Percentiles rank a stretch among this genome's conserved stretches.
Conservation (phyloP, 768 basidiomycete genomes). For the Rhizopogon sp. region DNA sequence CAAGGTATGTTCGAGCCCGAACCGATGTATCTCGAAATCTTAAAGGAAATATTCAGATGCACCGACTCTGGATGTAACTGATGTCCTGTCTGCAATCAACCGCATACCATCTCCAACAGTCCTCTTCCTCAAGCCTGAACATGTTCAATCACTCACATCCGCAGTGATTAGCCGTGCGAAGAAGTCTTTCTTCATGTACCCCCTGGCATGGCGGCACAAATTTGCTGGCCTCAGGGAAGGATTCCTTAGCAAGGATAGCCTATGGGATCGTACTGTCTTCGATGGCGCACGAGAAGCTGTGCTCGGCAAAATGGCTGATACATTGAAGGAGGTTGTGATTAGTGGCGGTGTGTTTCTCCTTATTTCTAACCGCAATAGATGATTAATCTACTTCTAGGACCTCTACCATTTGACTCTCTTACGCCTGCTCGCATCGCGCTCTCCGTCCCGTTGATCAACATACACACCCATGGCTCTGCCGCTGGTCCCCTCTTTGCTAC, state of each 20-base stretch:
- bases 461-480: slow-evolving; percentile 55
- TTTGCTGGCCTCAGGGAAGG: slow-evolving; percentile 63
- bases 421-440: slow-evolving; percentile 68
- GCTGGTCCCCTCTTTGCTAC: slow-evolving; percentile 78
- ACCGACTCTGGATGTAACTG: slow-evolving; percentile 33
- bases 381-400: slow-evolving; percentile 31
- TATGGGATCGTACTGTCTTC: slow-evolving; percentile 84
- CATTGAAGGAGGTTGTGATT: slow-evolving; percentile 64
- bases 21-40: background rate
- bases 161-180: slow-evolving; percentile 52
- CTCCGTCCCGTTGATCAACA: slow-evolving; percentile 70
- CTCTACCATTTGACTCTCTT: slow-evolving; percentile 43
- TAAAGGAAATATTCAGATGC: background rate
- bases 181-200: slow-evolving; percentile 47
- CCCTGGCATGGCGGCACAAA: slow-evolving; percentile 78
- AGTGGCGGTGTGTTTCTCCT: slow-evolving; percentile 54
- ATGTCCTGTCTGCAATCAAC: slow-evolving; percentile 40
- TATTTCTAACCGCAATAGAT: background rate
- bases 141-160: slow-evolving; percentile 50
- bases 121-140: slow-evolving; percentile 64
- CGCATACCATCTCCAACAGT: slow-evolving; percentile 74
- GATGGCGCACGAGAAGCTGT: slow-evolving; percentile 57
- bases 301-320: slow-evolving; percentile 55
- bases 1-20: slow-evolving; percentile 25
- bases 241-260: slow-evolving; percentile 67